phyloP scores from a whole-genome alignment of 1,284 basidiomycete species.

The Cutaneotrichosporon sp. region DNA sequence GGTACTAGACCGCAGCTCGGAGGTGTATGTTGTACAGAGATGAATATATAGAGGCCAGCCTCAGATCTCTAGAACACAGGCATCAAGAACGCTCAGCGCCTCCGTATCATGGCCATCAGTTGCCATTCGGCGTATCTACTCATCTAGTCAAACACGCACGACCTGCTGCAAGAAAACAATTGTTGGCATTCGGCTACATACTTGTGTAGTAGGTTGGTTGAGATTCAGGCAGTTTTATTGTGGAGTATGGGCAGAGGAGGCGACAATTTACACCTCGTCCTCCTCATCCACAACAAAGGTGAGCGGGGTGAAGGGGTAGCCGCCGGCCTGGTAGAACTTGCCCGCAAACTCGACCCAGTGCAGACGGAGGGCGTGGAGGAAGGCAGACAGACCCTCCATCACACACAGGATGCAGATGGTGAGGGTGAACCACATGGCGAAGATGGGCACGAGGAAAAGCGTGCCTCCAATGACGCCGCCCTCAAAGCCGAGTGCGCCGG shows the following conservation, averaged over 20 bases:
- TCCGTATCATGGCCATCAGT: no score
- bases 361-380: conserved; percentile 90
- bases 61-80: no score
- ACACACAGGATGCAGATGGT: conserved; percentile 78
- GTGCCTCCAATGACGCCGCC: conserved; percentile 53
- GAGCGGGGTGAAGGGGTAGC: conserved; percentile 56
- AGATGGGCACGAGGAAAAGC: conserved; percentile 62
- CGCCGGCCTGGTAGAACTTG: conserved; percentile 89
- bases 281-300: conserved; percentile 27
- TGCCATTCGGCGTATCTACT: no score
- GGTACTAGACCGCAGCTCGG: no score
- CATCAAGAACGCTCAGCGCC: no score
- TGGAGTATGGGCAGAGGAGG: background rate
- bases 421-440: conserved; percentile 71
- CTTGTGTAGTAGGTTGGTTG: no score
- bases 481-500: conserved; percentile 51
- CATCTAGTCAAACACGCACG: no score
- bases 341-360: conserved; percentile 98
- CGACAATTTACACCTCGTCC: background rate
- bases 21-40: no score
- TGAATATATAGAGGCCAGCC: no score
- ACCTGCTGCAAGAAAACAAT: no score
- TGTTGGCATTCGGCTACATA: no score
- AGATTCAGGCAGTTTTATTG: no score
- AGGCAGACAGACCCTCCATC: conserved; percentile 94